Evolutionary conservation across 495 filamentous ascomycete species (phyloP), one percentile per base, ranked within the genome.

Genomic region (Letharia columbiana): DNA sequence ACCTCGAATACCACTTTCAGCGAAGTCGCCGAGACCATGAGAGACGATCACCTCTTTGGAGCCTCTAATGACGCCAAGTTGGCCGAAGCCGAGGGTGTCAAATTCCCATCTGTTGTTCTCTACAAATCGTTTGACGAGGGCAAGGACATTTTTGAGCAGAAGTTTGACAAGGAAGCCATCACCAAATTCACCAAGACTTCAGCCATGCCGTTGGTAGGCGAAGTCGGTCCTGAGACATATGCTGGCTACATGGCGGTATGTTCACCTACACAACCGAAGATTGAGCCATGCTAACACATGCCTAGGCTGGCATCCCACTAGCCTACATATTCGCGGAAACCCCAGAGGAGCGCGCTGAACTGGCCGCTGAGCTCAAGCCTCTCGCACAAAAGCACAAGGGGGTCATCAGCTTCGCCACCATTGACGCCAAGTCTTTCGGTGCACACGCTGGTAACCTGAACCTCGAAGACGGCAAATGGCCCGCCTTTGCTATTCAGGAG

Each of bases 71-170:
- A 99, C 75, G 84, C 87, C 56, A 84, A 80, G 56, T 79, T 99
- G 70, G 94, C 94, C 66, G 87, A 96, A 83, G 84, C 89, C 39
- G 94, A 96, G 79, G 92, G 88, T 73, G 91, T 92, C 71, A 89
- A 85, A 71, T 83, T 88, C 70, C 94, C 94, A 58, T 88, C 89
- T 6, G 79, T 99, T 67, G 91, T 97, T 67, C 84, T 99, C 60
- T 98, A 97, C 88, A 99, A 99, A 84, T 82, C 89, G 49, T 99
- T 98, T 69, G 94, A 99, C 73, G 94, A 97, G 82, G 93, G 93
- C 81, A 97, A 96, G 83, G 82, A 84, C 67, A 80, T 86, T 62
- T 98, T 88, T 80, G 79, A 86, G 31, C 91, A 90, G 69, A 86
- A 89, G 73, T 90, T 97, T 73, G 86, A 88, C 23, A 81, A 80